Evolutionary conservation across 768 basidiomycete species (phyloP), one percentile per base, ranked within the genome.

Genomic region (Serendipita indica): DNA sequence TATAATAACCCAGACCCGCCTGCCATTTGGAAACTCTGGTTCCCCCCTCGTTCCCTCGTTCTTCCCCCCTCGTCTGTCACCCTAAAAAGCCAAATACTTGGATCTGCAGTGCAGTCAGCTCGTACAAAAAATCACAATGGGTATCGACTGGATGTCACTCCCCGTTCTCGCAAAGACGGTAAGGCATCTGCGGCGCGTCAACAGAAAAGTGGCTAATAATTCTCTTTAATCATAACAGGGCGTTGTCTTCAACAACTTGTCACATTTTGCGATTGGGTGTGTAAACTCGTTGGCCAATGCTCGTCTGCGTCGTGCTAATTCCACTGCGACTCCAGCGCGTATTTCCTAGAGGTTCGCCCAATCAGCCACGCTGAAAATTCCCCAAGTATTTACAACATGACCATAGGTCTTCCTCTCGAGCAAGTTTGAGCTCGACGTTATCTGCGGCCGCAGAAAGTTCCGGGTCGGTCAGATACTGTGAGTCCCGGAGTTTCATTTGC

Each of bases 381-480:
- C n/a, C n/a, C n/a, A n/a, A n/a, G n/a, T n/a, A n/a, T n/a, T n/a
- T n/a, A n/a, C n/a, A n/a, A n/a, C n/a, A n/a, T n/a, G n/a, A n/a
- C n/a, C 49, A 37, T 20, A 85, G 67, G 81, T 79, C 70, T 73
- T 76, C 62, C 77, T 76, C 7, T 81, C 81, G 22, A 67, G 83
- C 59, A 65, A 73, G 60, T 85, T 84, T 63, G 83, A 85, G 67
- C 83, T 79, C 79, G 72, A 79, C 60, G 79, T 77, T 62, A 63
- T 85, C 62, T 70, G 74, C 12, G 73, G 82, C 39, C 75, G 75
- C 68, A 78, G 76, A 63, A 71, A 64, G 46, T 84, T 84, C 68
- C 75, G 71, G 43, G 84, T 83, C 83, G 83, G 83, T 56, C 69
- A 85, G 79, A 82, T 84, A 65, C 39, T 71, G 52, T 13, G 57